Evolutionary conservation across 106 monocot genomes (phyloP).

Genomic region (Platanthera guangdongensis): DNA sequence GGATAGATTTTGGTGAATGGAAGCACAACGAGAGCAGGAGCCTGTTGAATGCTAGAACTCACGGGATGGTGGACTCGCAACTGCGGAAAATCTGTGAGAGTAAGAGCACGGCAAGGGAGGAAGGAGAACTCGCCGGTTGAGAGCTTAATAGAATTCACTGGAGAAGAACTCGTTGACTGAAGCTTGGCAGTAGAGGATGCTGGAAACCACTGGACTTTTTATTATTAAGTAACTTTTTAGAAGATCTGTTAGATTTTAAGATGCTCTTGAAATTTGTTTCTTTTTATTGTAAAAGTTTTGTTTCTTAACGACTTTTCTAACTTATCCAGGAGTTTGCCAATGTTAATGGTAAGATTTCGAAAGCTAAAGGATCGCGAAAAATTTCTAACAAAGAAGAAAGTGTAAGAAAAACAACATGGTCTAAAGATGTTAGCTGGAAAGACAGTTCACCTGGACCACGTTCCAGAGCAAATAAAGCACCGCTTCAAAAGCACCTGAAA

Average conservation of each 20-base stretch:
- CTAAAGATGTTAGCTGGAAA: constrained; percentile 33
- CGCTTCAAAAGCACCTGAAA: constrained; percentile 28
- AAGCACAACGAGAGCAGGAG: too few relatives aligned
- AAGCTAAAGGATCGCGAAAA: constrained; percentile 58
- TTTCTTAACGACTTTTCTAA: too few relatives aligned
- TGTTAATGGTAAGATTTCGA: constrained; percentile 50
- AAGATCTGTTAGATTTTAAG: background rate
- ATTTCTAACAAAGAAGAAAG: constrained; percentile 24
- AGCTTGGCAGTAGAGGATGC: too few relatives aligned
- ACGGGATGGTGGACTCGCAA: too few relatives aligned
- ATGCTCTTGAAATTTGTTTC: background rate
- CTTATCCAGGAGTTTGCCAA: constrained; percentile 73
- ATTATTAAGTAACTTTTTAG: background rate
- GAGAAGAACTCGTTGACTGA: too few relatives aligned
- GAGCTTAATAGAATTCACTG: too few relatives aligned
- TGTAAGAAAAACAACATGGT: constrained; percentile 18
- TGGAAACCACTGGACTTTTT: background rate
- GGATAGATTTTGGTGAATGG: too few relatives aligned
- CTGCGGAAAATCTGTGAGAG: too few relatives aligned
- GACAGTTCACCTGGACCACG: constrained; percentile 19
- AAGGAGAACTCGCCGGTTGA: too few relatives aligned
- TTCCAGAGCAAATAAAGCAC: constrained; percentile 31
- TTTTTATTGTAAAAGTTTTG: background rate
- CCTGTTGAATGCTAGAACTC: too few relatives aligned
- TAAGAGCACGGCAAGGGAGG: too few relatives aligned